These are phyloP conservation scores for Pythium chondricola DNA, from an alignment of 352 stramenopile genomes.

Conservation along the genomic window DNA sequence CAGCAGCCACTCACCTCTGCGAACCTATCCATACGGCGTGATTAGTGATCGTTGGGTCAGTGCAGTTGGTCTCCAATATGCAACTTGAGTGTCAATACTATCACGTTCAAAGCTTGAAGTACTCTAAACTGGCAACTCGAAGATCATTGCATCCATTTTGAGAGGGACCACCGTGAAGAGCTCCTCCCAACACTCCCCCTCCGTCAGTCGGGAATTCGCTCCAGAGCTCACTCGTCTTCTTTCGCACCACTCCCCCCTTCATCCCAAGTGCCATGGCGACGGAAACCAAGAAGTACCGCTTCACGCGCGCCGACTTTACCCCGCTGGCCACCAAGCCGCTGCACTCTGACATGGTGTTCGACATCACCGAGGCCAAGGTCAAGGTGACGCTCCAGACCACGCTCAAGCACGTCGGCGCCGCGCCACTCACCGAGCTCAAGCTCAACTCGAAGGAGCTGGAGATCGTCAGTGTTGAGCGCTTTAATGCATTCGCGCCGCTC, in stretches of 20 bases:
- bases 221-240: background rate
- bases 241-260: background rate
- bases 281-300: conserved; percentile 60
- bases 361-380: conserved; percentile 51
- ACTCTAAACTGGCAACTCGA: background rate
- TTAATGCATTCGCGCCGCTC: conserved; percentile 42
- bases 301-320: conserved; percentile 59
- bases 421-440: conserved; percentile 48
- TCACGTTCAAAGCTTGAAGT: too few species aligned
- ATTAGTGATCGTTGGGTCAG: too few species aligned
- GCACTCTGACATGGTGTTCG: conserved; percentile 80
- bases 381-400: conserved; percentile 71
- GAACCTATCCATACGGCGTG: too few species aligned
- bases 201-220: conserved; percentile 21
- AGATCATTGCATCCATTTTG: background rate
- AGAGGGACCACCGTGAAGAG: background rate
- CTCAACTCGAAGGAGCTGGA: conserved; percentile 73
- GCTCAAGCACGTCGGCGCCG: conserved; percentile 35
- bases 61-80: too few species aligned
- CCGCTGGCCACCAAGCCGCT: conserved; percentile 58
- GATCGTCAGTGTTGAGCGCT: conserved; percentile 47
- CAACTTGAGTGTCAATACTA: too few species aligned
- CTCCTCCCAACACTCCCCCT: background rate
- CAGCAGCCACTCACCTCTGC: too few species aligned
- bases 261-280: background rate